Base-by-base conservation (phyloP, 805 yeast species). In the Kregervanrija delftensis region DNA sequence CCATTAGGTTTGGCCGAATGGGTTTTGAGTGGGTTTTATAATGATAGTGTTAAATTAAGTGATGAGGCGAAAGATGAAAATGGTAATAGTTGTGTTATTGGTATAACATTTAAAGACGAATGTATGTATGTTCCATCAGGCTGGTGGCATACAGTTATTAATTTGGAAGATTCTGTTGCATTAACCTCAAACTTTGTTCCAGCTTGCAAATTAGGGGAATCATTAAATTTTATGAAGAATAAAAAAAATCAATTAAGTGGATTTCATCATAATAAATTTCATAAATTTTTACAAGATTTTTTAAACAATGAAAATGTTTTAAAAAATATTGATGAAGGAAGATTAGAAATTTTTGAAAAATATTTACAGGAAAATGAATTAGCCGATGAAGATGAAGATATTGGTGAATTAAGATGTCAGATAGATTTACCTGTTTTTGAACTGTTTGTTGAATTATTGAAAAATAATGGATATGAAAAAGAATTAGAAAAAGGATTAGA, bases 111-210 rank as follows among this genome's bases (percentile, higher is more conserved):
- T 51, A 83, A 88, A 0, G 91, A 90, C 5, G 95, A 90, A 59
- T 83, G 88, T 48, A 76, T 88, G 72, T 79, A 84, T 59, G 97
- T 89, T 8, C 97, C 97, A 3, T 74, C 89, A n/a, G 95, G 95
- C 1, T 89, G 97, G 97, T 89, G 97, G 97, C 97, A 89, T 68
- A 69, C 81, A 39, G 97, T 90, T 30, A 86, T 89, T n/a, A 89
- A 89, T 55, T 57, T 89, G 11, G 85, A 82, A 46, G 88, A 83
- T 57, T 71, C 81, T n/a, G 80, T 89, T 14, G 97, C 96, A 0
- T 64, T 89, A 55, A 89, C 97, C 0, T 95, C 87, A 51, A 89
- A 89, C 61, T 89, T 90, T 62, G 90, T 87, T 10, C 95, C 96
- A 0, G 59, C 60, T 35, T 72, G 77, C 37, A 77, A 79, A 47